Evolutionary conservation across 345 rosid genomes (phyloP), one percentile per base, ranked within the genome.

Genomic region (Abelmoschus esculentus): DNA sequence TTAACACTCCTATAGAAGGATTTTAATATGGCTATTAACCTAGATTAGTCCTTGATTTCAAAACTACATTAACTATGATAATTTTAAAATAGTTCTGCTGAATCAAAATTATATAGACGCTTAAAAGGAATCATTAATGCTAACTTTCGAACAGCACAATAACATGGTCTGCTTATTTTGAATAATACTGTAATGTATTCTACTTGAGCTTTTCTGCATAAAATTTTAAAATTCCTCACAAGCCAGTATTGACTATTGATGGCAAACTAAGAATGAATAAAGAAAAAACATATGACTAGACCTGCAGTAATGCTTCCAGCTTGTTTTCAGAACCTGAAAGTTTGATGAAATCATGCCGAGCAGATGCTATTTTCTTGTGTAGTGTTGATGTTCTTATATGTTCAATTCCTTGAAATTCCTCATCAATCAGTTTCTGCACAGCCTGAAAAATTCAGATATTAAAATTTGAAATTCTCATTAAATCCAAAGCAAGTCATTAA

Each of bases 321-420:
- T 93, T 93, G 82, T 93, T 90, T 78, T 93, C 96, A 65, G 92
- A 80, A 40, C 95, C 97, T 71, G 93, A 81, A 78, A 93, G 90
- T 73, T 85, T 91, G 77, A 88, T 78, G 72, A 93, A 93, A 85
- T 91, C 96, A 79, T 91, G 98, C 40, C 96, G 90, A 70, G 96
- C 96, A 49, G 90, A 82, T 55, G 98, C 91, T 76, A 91, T 82
- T 85, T 85, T 93, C 82, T 89, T 88, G 77, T 93, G 98, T 78
- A 93, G 72, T 58, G 98, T 74, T 44, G 98, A 91, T 76, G 98
- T 93, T 54, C 91, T 86, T 69, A 93, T 79, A 85, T 93, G 98
- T 67, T 67, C 80, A 77, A 93, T 86, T 72, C 98, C 99, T 81
- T 85, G 78, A 85, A 91, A 95, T 81, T 95, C 99, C 72, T 95